Percentiles rank a stretch among this genome's conserved stretches.
phyloP scores from a whole-genome alignment of 306 rosid species.

The Morella rubra region DNA sequence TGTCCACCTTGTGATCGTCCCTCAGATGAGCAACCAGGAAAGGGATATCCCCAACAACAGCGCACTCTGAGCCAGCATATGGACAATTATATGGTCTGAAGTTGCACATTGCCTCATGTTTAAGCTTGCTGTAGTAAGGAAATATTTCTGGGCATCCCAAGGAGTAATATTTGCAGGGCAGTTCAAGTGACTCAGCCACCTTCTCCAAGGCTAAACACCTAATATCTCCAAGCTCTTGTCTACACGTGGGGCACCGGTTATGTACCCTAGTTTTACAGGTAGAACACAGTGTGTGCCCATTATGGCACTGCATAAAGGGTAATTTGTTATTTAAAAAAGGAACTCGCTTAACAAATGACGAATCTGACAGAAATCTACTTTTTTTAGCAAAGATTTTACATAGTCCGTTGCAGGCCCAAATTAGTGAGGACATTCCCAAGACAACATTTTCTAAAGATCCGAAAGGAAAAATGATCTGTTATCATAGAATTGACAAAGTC shows the following conservation, averaged over 20 bases:
- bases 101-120: slow-evolving; percentile 89
- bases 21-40: slow-evolving; percentile 93
- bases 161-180: slow-evolving; percentile 87
- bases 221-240: slow-evolving; percentile 99
- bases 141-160: slow-evolving; percentile 97
- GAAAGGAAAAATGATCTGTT: background rate
- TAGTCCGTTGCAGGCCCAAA: background rate
- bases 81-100: slow-evolving; percentile 97
- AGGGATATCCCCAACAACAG: slow-evolving; percentile 86
- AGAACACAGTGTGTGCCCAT: slow-evolving; percentile 95
- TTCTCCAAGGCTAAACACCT: slow-evolving; percentile 97
- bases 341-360: background rate
- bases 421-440: background rate
- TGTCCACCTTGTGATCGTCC: slow-evolving; percentile 98
- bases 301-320: slow-evolving; percentile 80
- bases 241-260: slow-evolving; percentile 97
- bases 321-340: slow-evolving; percentile 10
- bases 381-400: background rate
- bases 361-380: background rate
- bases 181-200: slow-evolving; percentile 98
- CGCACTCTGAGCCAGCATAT: slow-evolving; percentile 97
- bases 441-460: background rate
- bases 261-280: slow-evolving; percentile 97
- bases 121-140: slow-evolving; percentile 97
- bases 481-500: background rate